Percentiles rank a stretch among this genome's conserved stretches.
phyloP scores from a whole-genome alignment of 2,329 filamentous ascomycete genomes.

The Arthrobotrys sinensis region DNA sequence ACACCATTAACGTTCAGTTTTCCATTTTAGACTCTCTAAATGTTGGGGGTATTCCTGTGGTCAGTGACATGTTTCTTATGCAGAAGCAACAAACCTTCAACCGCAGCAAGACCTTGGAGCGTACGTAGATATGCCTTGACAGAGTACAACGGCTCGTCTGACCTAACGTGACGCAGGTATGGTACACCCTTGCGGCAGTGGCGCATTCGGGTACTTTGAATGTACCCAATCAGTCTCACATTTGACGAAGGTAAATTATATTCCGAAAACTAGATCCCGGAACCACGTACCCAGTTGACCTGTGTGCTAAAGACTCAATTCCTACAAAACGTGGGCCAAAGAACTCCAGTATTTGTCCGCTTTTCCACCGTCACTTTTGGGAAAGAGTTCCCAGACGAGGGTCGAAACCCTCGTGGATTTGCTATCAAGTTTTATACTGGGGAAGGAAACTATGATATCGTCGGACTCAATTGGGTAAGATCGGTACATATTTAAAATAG shows the following conservation, averaged over 20 bases:
- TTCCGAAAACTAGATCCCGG: background rate
- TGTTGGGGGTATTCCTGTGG: conserved; percentile 71
- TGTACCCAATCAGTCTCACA: conserved; percentile 66
- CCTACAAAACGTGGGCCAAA: conserved; percentile 67
- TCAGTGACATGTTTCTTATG: conserved; percentile 71
- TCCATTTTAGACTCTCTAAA: conserved; percentile 70
- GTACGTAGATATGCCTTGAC: conserved; percentile 62
- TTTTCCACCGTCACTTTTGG: conserved; percentile 70
- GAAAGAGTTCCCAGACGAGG: conserved; percentile 69
- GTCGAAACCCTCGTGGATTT: conserved; percentile 70
- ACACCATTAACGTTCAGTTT: conserved; percentile 53
- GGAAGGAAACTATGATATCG: conserved; percentile 71
- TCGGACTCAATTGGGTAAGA: conserved; percentile 69
- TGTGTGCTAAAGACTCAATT: conserved; percentile 67
- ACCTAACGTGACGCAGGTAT: conserved; percentile 42
- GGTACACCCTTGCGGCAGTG: conserved; percentile 66
- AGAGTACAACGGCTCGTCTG: background rate
- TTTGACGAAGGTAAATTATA: conserved; percentile 50
- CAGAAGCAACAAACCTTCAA: conserved; percentile 74
- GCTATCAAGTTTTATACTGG: conserved; percentile 71
- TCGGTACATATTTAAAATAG: background rate
- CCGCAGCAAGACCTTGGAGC: conserved; percentile 72
- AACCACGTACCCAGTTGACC: no score
- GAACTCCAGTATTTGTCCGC: conserved; percentile 69
- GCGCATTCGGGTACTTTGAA: conserved; percentile 71